These are phyloP conservation scores for Rhypophila decipiens DNA, from an alignment of 495 filamentous ascomycete species.

Conservation along the genomic window DNA sequence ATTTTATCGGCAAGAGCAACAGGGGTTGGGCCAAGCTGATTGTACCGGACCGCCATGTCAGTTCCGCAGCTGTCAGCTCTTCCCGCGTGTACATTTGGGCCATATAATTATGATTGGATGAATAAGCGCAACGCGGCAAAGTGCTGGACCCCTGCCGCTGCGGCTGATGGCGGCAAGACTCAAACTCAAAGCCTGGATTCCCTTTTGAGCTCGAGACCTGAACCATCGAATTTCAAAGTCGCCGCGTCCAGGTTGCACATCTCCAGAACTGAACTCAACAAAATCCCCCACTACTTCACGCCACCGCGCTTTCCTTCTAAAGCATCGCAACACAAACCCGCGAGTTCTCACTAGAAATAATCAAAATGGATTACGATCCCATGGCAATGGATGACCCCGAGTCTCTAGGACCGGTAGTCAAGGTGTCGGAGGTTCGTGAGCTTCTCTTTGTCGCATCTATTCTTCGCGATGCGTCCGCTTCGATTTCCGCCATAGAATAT, in stretches of 20 bases:
- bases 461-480: neutral
- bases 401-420: constrained; percentile 59
- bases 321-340: neutral
- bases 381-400: constrained; percentile 57
- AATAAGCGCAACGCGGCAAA: no score
- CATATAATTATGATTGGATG: no score
- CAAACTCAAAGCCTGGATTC: neutral
- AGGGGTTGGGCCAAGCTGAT: neutral
- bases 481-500: constrained; percentile 8
- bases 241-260: neutral
- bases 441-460: neutral
- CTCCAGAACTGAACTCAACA: no score
- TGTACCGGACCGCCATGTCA: no score
- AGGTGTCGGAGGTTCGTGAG: constrained; percentile 58
- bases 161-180: neutral
- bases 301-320: neutral
- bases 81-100: no score
- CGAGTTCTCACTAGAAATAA: no score
- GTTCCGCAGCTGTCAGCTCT: no score
- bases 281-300: neutral
- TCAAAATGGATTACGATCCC: constrained; percentile 59
- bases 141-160: neutral
- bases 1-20: constrained; percentile 3
- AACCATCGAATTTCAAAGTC: constrained; percentile 4
- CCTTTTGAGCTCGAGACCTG: constrained; percentile 5